A percentile compares a stretch with the other conserved stretches of the same genome.
phyloP scores from a whole-genome alignment of 2,329 filamentous ascomycete species.

The Mollisiaceae sp. region DNA sequence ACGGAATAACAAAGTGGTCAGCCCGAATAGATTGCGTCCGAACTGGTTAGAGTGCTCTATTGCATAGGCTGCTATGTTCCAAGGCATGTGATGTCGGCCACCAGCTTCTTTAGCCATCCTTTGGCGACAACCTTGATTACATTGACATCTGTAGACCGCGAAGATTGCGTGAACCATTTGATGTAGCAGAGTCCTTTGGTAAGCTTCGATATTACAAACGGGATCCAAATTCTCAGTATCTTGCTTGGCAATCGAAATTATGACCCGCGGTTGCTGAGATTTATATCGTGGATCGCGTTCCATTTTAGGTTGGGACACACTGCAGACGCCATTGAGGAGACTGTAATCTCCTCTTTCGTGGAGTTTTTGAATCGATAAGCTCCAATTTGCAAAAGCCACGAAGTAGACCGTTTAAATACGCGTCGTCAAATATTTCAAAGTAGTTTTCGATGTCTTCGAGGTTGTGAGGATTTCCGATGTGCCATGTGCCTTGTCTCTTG shows the following conservation, averaged over 20 bases:
- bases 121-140: background rate
- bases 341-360: background rate
- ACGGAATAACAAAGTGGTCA: too few relatives aligned
- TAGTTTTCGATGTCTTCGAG: conserved; percentile 8
- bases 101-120: background rate
- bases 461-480: conserved; percentile 9
- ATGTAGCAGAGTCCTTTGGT: background rate
- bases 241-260: background rate
- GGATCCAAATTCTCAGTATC: too few relatives aligned
- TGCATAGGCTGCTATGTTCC: background rate
- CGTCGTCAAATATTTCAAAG: conserved; percentile 16
- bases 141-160: background rate
- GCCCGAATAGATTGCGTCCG: background rate
- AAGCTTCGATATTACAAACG: background rate
- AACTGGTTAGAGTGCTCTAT: background rate
- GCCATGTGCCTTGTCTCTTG: background rate
- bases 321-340: background rate
- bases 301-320: background rate
- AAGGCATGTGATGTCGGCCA: background rate
- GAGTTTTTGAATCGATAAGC: background rate
- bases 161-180: conserved; percentile 16
- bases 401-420: conserved; percentile 12
- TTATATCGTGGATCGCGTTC: conserved; percentile 4
- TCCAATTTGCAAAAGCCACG: background rate
- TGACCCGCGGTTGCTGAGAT: background rate